Base-by-base conservation (phyloP, 1,284 basidiomycete genomes). In the Mycosarcoma mackinlayi region DNA sequence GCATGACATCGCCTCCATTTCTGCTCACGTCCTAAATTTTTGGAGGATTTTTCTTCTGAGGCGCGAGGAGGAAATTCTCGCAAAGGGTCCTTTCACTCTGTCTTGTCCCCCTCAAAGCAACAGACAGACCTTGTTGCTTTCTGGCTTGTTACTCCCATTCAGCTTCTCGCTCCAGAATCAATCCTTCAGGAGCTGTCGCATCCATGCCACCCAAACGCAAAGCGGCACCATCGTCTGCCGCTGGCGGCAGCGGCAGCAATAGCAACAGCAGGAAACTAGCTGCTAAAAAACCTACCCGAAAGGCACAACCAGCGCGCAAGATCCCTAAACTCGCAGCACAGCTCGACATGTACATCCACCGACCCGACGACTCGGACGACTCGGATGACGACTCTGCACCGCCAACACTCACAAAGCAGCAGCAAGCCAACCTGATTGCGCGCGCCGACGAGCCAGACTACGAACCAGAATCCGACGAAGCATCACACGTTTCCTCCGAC, bases 311-410 rank as follows among this genome's bases (percentile, higher is more conserved):
- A 3, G 1, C 39, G 27, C 61, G 49, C 35, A 39, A 41, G n/a
- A 16, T 21, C 4, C 63, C 51, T 24, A 65, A 65, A 30, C 47
- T 65, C 21, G 50, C 63, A 1, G 33, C 31, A 1, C 56, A 50
- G 11, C 54, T 68, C 35, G 65, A 68, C 48, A 68, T 68, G 65
- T 63, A 63, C 46, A 68, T 68, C 27, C 59, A 30, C 28, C 50
- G 65, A 16, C 51, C 59, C 19, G 66, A 69, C 39, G 60, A 69
- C 41, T 53, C 51, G 19, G 37, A 44, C 37, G 52, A 45, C 2
- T 45, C 42, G 28, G 42, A 50, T 3, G 40, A 51, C 10, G 58
- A 49, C 23, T n/a, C n/a, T n/a, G n/a, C n/a, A n/a, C n/a, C n/a
- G n/a, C n/a, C n/a, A 37, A 24, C 10, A 19, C 27, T n/a, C 25